Conservation (phyloP, 352 stramenopile genomes). For the Phytopythium ostracodes region DNA sequence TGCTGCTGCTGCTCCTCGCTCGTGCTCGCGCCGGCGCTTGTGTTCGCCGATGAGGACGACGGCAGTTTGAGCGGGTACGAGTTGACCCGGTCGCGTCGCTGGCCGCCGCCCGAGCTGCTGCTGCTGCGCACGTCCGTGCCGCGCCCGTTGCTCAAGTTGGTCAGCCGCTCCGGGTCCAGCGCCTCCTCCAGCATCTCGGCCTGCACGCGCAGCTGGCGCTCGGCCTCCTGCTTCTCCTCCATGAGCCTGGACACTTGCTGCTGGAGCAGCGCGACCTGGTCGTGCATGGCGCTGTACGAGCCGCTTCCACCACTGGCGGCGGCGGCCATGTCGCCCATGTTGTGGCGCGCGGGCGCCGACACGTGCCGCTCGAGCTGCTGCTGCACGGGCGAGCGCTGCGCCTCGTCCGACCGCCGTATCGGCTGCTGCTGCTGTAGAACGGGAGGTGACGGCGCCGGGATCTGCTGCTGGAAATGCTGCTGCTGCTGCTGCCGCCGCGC, state of each 20-base stretch:
- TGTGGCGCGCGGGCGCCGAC: conserved; percentile 56
- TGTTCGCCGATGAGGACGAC: conserved; percentile 13
- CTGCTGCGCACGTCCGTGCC: conserved; percentile 17
- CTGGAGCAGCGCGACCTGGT: conserved; percentile 81
- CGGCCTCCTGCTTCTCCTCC: conserved; percentile 81
- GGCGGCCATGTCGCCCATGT: conserved; percentile 12
- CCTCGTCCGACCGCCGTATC: conserved; percentile 54
- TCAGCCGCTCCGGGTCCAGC: conserved; percentile 40
- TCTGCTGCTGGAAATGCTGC: conserved; percentile 25
- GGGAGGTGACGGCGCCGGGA: conserved; percentile 9
- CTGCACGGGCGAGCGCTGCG: conserved; percentile 21
- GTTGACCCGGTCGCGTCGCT: conserved; percentile 51
- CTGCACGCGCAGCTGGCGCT: conserved; percentile 69
- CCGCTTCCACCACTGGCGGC: conserved; percentile 9
- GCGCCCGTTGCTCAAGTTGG: conserved; percentile 19
- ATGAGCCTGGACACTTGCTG: conserved; percentile 81
- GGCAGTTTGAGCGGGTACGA: conserved; percentile 56
- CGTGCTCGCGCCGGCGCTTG: conserved; percentile 5
- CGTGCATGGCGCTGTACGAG: conserved; percentile 54
- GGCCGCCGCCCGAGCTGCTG: conserved; percentile 18
- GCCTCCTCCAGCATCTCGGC: conserved; percentile 51
- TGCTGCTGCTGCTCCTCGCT: conserved; percentile 12
- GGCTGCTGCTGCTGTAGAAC: conserved; percentile 12
- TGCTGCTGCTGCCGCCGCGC: conserved; percentile 29
- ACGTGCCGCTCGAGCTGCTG: conserved; percentile 67